phyloP scores from a whole-genome alignment of 129 eudicot species.

The Cynara cardunculus region DNA sequence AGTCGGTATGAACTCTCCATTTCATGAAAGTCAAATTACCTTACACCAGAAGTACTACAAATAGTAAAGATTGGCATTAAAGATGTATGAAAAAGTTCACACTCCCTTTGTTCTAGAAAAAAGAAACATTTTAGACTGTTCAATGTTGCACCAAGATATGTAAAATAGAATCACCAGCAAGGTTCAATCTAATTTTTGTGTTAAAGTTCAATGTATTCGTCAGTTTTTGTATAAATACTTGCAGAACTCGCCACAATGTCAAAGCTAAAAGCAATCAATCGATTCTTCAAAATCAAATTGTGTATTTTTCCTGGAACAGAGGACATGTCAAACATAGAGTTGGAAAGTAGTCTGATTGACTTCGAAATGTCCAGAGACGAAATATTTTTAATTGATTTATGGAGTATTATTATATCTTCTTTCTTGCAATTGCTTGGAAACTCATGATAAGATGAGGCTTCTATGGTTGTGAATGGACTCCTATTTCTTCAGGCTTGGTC shows the following conservation, averaged over 20 bases:
- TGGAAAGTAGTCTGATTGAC: slow-evolving; percentile 1
- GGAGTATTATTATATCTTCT: neutral
- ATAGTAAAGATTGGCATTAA: too few species aligned
- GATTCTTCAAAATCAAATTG: neutral
- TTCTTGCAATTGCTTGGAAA: slow-evolving; percentile 1
- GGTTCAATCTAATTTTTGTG: neutral
- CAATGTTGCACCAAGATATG: too few species aligned
- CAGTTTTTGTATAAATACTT: neutral
- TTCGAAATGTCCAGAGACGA: neutral
- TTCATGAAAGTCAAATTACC: too few species aligned
- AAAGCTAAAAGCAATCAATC: neutral
- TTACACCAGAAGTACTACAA: too few species aligned
- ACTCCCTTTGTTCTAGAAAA: too few species aligned
- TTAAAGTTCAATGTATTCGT: neutral
- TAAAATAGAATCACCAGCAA: neutral
- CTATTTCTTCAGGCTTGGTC: slow-evolving; percentile 61
- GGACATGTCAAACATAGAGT: neutral
- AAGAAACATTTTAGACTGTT: too few species aligned
- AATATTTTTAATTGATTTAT: neutral
- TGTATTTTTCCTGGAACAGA: neutral
- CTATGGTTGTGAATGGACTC: slow-evolving; percentile 4
- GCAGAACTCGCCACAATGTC: neutral
- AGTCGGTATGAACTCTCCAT: too few species aligned
- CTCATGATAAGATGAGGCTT: neutral
- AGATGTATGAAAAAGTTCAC: too few species aligned